Evolutionary conservation across 805 yeast species (phyloP).

Genomic region (Barnettozyma siamensis): DNA sequence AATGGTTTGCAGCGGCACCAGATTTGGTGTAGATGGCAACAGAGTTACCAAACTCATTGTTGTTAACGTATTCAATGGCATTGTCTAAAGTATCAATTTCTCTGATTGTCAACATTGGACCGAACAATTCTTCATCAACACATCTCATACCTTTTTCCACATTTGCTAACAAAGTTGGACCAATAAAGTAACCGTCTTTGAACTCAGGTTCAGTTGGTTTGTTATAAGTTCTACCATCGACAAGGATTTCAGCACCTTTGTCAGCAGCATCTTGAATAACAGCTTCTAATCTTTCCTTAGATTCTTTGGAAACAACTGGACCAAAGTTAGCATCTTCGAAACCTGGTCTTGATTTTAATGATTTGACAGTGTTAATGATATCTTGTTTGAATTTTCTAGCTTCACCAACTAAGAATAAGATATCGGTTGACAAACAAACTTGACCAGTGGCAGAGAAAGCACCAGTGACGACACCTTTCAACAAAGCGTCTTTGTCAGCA

Average conservation of each 20-base stretch:
- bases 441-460: constrained; percentile 85
- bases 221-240: constrained; percentile 51
- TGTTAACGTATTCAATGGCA: constrained; percentile 59
- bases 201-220: constrained; percentile 28
- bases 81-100: constrained; percentile 62
- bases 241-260: constrained; percentile 55
- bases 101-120: constrained; percentile 64
- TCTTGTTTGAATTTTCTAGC: constrained; percentile 60
- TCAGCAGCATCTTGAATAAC: constrained; percentile 53
- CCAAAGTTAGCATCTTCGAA: constrained; percentile 64
- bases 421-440: constrained; percentile 76
- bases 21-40: constrained; percentile 63
- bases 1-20: constrained; percentile 64
- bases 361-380: constrained; percentile 49
- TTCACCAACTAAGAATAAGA: constrained; percentile 62
- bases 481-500: constrained; percentile 56
- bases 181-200: constrained; percentile 65
- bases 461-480: constrained; percentile 65
- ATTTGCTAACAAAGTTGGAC: constrained; percentile 58
- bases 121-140: constrained; percentile 71
- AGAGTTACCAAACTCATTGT: constrained; percentile 62
- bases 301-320: constrained; percentile 61
- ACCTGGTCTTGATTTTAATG: constrained; percentile 58
- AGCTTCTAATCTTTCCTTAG: constrained; percentile 47
- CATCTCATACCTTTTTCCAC: constrained; percentile 66